These are phyloP conservation scores for Rhodotorula sp. DNA, from an alignment of 1,284 basidiomycete species.

Conservation along the genomic window DNA sequence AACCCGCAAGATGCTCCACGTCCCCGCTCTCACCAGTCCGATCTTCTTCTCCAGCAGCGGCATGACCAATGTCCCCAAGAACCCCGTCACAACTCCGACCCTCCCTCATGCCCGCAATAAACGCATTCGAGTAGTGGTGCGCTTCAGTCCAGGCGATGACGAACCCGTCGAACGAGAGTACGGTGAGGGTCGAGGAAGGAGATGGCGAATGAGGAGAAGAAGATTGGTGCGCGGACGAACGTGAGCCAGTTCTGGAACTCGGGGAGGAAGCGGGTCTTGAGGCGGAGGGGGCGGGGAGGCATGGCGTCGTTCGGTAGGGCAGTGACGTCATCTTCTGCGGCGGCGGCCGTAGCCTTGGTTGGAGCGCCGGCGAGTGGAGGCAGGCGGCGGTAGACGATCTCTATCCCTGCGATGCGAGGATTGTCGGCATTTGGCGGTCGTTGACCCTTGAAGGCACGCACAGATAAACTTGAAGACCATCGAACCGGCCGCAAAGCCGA, in stretches of 20 bases:
- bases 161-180: constrained; percentile 56
- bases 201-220: constrained; percentile 54
- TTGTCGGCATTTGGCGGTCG: not conserved
- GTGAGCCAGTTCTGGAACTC: constrained; percentile 52
- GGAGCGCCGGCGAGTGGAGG: constrained; percentile 42
- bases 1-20: constrained; percentile 51
- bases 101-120: constrained; percentile 60
- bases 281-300: not conserved
- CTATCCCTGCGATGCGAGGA: constrained; percentile 41
- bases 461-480: constrained; percentile 47
- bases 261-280: not conserved
- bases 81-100: constrained; percentile 52
- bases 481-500: constrained; percentile 43
- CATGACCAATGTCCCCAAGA: constrained; percentile 53
- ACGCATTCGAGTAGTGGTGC: constrained; percentile 54
- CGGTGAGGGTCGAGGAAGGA: constrained; percentile 57
- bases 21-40: constrained; percentile 53
- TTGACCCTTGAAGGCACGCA: not conserved
- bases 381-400: constrained; percentile 48
- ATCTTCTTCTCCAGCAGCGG: constrained; percentile 50
- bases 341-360: not conserved
- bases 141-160: constrained; percentile 57
- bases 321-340: not conserved
- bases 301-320: not conserved
- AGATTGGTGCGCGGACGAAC: constrained; percentile 54